Base-by-base conservation (phyloP, 805 yeast species). In the Allodekkera sacchari region DNA sequence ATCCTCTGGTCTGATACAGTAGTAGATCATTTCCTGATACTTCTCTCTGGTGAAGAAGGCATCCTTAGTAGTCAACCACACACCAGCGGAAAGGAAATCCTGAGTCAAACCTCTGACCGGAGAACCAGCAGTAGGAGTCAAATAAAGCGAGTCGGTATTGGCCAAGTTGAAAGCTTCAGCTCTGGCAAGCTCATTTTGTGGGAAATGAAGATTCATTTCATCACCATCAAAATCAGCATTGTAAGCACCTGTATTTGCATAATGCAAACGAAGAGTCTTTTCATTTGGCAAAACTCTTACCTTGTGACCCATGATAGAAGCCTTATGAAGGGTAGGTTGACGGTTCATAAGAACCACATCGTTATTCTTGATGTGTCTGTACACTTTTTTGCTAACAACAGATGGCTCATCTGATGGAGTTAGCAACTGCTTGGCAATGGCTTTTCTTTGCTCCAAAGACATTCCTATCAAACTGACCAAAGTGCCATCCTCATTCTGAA, bases 201-300 rank as follows among this genome's bases (percentile, higher is more conserved):
- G 98, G 69, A 89, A 89, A 64, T 89, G 98, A 96, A 89, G 82
- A 58, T 89, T 89, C 98, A 89, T 89, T 66, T 89, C 98, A 62
- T 89, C 98, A 68, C 98, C 98, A 63, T 89, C 98, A 50, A 92
- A 89, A 72, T 89, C 98, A 24, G 97, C 97, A 58, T 89, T 89
- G 63, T 89, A 92, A 27, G 98, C 96, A 63, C 96, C 96, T 27
- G 98, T 92, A 61, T 92, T 92, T 49, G 99, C 99, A 60, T 92
- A 92, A 59, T 92, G 99, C 59, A 92, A 66, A 53, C 99, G 76
- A 48, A 92, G 66, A 4, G 98, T 94, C 67, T 92, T 92, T 55
- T 92, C 98, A 37, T 95, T 95, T 4, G 97, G 98, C 46, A 92
- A 68, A 20, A 92, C 98, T 50, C 96, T 75, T 27, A 92, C 98